Conservation (phyloP, 345 rosid genomes). For the Melastoma malabathricum region DNA sequence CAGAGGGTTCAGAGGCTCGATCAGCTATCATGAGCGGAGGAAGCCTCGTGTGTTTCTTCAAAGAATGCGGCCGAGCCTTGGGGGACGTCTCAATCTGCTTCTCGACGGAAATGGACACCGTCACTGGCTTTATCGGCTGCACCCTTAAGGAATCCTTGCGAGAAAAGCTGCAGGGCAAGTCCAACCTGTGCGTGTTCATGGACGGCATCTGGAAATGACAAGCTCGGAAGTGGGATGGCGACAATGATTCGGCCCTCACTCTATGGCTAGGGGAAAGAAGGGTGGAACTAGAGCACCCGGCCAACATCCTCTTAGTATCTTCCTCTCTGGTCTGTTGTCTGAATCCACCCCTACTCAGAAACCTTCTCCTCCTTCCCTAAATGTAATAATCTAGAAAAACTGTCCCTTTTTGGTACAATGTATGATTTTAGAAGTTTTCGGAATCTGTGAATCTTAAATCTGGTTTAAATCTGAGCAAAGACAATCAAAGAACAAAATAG, state of each 20-base stretch:
- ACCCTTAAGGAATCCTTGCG: slow-evolving; percentile 60
- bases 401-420: no score
- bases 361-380: no score
- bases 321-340: slow-evolving; percentile 14
- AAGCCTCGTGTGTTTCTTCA: slow-evolving; percentile 74
- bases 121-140: slow-evolving; percentile 61
- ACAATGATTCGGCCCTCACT: slow-evolving; percentile 76
- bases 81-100: slow-evolving; percentile 51
- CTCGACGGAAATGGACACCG: slow-evolving; percentile 41
- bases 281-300: slow-evolving; percentile 95
- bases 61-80: slow-evolving; percentile 33
- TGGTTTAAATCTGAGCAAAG: no score
- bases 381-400: no score
- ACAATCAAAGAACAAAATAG: no score
- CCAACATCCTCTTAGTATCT: slow-evolving; percentile 81
- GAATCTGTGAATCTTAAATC: no score
- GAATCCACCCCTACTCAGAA: slow-evolving; percentile 4
- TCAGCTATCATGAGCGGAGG: slow-evolving; percentile 68
- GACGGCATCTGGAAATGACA: slow-evolving; percentile 68
- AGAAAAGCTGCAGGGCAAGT: slow-evolving; percentile 70
- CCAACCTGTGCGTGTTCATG: slow-evolving; percentile 97
- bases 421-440: no score
- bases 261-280: slow-evolving; percentile 95
- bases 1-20: slow-evolving; percentile 4
- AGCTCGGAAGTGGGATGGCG: slow-evolving; percentile 51